phyloP scores from a whole-genome alignment of 202 grass and related monocot genomes.

The Setaria italica region DNA sequence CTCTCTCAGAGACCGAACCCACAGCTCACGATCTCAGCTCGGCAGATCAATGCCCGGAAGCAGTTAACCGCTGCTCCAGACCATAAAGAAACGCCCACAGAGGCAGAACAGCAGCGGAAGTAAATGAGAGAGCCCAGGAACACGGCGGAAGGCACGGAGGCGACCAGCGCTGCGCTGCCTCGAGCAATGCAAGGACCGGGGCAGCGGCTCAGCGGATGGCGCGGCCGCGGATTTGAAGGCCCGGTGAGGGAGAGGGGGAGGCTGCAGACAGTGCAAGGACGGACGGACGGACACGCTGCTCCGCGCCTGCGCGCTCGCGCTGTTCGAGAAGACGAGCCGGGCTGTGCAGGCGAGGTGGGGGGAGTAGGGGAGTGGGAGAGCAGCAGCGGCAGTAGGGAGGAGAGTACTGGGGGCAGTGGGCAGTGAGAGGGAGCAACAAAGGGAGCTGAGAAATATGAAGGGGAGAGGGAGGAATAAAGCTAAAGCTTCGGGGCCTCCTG shows the following conservation, averaged over 20 bases:
- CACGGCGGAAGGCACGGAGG: conserved; percentile 48
- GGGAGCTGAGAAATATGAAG: conserved; percentile 48
- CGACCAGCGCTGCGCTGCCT: conserved; percentile 32
- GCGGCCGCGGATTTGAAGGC: conserved; percentile 40
- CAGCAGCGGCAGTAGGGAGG: background rate
- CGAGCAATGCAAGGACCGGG: conserved; percentile 52
- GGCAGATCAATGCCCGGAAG: conserved; percentile 45
- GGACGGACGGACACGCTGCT: conserved; percentile 37
- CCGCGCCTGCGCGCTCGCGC: conserved; percentile 24
- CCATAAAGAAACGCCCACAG: conserved; percentile 23
- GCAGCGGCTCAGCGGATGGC: background rate
- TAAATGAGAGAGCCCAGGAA: conserved; percentile 42
- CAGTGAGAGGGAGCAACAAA: conserved; percentile 6
- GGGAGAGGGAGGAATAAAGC: conserved; percentile 48
- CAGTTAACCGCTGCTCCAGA: conserved; percentile 49
- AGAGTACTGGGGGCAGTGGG: background rate
- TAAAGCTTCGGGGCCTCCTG: conserved; percentile 31
- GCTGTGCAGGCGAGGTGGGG: background rate
- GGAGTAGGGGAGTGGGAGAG: conserved; percentile 15
- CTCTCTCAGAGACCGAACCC: conserved; percentile 7
- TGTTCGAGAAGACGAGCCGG: conserved; percentile 47
- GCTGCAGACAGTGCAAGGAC: conserved; percentile 42
- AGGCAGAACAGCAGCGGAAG: conserved; percentile 36
- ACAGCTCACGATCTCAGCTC: conserved; percentile 25
- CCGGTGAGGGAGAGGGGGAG: conserved; percentile 37